A percentile compares a stretch with the other conserved stretches of the same genome.
These are phyloP conservation scores for Vachellia collinsii DNA, from an alignment of 306 rosid species.

Conservation along the genomic window DNA sequence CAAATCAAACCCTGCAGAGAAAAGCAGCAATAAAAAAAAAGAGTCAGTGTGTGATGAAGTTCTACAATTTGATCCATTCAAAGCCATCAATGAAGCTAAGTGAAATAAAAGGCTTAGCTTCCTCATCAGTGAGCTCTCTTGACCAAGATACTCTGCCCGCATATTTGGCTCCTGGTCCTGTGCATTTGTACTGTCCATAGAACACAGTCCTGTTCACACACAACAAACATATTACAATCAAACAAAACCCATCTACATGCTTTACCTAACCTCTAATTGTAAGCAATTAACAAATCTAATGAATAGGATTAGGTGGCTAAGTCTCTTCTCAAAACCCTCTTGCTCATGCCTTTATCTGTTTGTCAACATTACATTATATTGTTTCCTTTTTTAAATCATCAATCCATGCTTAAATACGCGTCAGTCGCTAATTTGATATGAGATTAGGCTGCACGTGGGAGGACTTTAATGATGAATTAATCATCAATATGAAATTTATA, in stretches of 20 bases:
- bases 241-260: constrained; percentile 21
- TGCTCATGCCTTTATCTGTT: constrained; percentile 30
- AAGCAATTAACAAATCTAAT: not conserved
- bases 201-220: constrained; percentile 75
- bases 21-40: not conserved
- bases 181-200: constrained; percentile 96
- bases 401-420: not conserved
- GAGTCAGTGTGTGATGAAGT: not conserved
- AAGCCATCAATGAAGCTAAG: constrained; percentile 85
- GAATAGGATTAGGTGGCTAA: constrained; percentile 32
- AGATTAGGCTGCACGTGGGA: not conserved
- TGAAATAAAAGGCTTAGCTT: constrained; percentile 89
- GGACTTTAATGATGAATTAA: too few species aligned
- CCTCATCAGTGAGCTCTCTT: constrained; percentile 86
- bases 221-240: constrained; percentile 16
- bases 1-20: not conserved
- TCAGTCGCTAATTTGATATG: not conserved
- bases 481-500: not conserved
- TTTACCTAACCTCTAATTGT: not conserved
- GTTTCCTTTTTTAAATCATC: not conserved
- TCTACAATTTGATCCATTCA: constrained; percentile 74
- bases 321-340: constrained; percentile 5
- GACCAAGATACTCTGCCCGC: constrained; percentile 98
- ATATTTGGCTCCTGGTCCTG: constrained; percentile 79
- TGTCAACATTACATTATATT: constrained; percentile 15